Conservation (phyloP, 768 basidiomycete genomes). For the Serendipita sp. region DNA sequence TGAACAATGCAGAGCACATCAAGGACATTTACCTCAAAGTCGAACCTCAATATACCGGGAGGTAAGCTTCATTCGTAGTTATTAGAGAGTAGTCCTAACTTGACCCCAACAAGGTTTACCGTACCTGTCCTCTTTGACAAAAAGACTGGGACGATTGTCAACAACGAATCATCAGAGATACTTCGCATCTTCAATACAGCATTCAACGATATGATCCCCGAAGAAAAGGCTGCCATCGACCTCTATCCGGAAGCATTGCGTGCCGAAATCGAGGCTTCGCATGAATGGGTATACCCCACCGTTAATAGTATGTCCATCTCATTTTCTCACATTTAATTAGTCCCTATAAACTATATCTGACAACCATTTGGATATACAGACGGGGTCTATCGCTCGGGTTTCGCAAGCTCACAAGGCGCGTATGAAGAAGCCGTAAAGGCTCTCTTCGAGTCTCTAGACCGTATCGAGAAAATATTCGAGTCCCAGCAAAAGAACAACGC, state of each 20-base stretch:
- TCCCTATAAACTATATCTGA: background rate
- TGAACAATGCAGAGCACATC: conserved; percentile 52
- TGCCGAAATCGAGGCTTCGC: conserved; percentile 65
- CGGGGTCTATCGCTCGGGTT: conserved; percentile 80
- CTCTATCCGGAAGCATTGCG: conserved; percentile 63
- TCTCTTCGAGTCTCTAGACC: conserved; percentile 67
- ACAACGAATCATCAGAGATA: conserved; percentile 91
- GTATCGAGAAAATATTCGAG: conserved; percentile 56
- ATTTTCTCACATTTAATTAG: background rate
- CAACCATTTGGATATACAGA: conserved; percentile 25
- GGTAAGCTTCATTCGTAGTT: conserved; percentile 25
- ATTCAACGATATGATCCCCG: conserved; percentile 58
- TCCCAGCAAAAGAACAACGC: background rate
- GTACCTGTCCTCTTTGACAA: conserved; percentile 91
- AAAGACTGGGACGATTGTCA: conserved; percentile 73
- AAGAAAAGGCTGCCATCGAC: conserved; percentile 49
- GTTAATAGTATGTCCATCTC: conserved; percentile 51
- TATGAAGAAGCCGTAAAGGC: conserved; percentile 63
- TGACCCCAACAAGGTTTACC: conserved; percentile 40
- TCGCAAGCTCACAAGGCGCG: conserved; percentile 64
- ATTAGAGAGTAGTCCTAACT: background rate
- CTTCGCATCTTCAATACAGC: conserved; percentile 83
- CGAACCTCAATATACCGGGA: conserved; percentile 52
- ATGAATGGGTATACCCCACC: conserved; percentile 72
- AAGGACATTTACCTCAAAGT: conserved; percentile 75